A percentile compares a stretch with the other conserved stretches of the same genome.
These are phyloP conservation scores for Lobosporangium transversale DNA, from an alignment of 192 early-diverging fungal genomes.

Conservation along the genomic window DNA sequence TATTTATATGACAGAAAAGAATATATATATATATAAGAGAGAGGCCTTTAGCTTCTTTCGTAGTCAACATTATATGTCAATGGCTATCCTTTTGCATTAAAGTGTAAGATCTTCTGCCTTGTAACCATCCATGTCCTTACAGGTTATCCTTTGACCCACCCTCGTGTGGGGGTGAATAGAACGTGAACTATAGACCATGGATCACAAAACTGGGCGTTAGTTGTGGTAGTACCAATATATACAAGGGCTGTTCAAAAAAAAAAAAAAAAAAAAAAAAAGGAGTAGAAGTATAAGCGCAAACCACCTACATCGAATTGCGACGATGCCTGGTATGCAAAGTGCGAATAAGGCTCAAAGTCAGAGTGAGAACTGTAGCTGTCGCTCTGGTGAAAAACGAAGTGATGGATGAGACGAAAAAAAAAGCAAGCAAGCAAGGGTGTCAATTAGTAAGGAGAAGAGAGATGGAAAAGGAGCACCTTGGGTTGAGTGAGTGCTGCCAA, in stretches of 20 bases:
- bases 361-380: slow-evolving; percentile 32
- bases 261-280: background rate
- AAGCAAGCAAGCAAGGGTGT: background rate
- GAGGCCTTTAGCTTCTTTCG: too few relatives aligned
- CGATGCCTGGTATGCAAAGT: slow-evolving; percentile 36
- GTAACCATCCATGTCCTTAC: slow-evolving; percentile 6
- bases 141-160: slow-evolving; percentile 14
- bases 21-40: too few relatives aligned
- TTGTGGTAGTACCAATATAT: too few relatives aligned
- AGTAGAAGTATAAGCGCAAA: background rate
- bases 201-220: too few relatives aligned
- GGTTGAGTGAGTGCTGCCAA: too few relatives aligned
- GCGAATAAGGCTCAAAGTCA: slow-evolving; percentile 40
- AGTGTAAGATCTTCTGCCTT: too few relatives aligned
- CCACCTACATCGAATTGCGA: slow-evolving; percentile 42
- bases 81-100: too few relatives aligned
- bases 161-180: slow-evolving; percentile 33
- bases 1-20: too few relatives aligned
- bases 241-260: too few relatives aligned
- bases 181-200: slow-evolving; percentile 32
- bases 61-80: too few relatives aligned
- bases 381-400: slow-evolving; percentile 15
- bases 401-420: background rate
- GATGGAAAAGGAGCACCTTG: background rate
- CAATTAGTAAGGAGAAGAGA: too few relatives aligned